Evolutionary conservation across 2,329 filamentous ascomycete genomes (phyloP), one percentile per base, ranked within the genome.

Genomic region (Sporothrix protearum): DNA sequence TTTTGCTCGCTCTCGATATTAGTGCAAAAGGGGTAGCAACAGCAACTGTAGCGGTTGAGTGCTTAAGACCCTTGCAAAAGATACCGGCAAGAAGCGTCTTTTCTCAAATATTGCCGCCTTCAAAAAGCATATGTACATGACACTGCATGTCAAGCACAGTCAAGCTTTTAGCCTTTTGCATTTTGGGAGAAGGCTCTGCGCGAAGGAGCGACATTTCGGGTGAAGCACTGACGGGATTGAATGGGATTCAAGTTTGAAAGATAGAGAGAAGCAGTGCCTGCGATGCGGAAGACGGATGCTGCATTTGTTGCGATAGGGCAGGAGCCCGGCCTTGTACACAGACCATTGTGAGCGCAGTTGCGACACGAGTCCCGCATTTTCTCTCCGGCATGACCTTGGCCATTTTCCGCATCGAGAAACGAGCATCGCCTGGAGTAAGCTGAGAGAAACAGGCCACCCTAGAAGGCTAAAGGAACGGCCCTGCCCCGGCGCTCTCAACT

Each of bases 381-480:
- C 19, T 36, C 64, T 36, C 45, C 16, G 16, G 30, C 45, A 19
- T 53, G 28, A 53, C 45, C 22, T 68, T 4, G 25, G 28, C 45
- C n/a, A 19, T 36, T 42, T 25, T 57, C 66, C 33, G 33, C 8
- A 68, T 57, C 49, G n/a, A 68, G 66, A 55, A 57, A 69, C 51
- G 51, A 69, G 30, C 30, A 55, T 42, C 49, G 33, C 22, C 22
- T 12, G 64, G 66, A 39, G 49, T 57, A 28, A 68, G 66, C 66
- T 68, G 67, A 69, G 67, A 47, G 16, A 67, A 51, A 33, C 19
- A 22, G 33, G 57, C 19, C 64, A 57, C 59, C 16, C 55, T 61
- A 10, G 63, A 63, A 63, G 45, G 10, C 45, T 14, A 73, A 64
- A 71, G 73, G 73, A 72, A 68, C 71, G 67, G 73, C 36, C 71